Evolutionary conservation across 306 rosid species (phyloP).

Genomic region (Cicer arietinum): DNA sequence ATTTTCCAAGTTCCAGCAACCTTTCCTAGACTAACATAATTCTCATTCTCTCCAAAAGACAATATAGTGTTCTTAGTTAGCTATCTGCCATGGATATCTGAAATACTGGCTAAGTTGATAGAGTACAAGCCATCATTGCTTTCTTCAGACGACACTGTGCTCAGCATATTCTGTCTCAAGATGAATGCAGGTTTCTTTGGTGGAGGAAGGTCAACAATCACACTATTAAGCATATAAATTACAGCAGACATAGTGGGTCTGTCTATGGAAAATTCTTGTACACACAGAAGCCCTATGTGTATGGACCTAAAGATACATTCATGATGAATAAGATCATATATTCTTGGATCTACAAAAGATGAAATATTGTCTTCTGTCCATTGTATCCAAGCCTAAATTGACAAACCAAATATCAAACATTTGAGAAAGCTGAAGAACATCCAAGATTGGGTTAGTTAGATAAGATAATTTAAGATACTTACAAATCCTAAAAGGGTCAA

Average conservation of each 20-base stretch:
- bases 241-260: conserved; percentile 38
- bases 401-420: background rate
- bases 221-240: conserved; percentile 40
- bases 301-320: conserved; percentile 2
- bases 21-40: background rate
- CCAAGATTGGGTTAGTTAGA: too few relatives aligned
- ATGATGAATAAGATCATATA: background rate
- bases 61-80: background rate
- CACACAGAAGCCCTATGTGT: conserved; percentile 41
- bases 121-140: background rate
- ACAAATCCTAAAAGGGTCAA: conserved; percentile 40
- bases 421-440: background rate
- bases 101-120: background rate
- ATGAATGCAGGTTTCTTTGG: conserved; percentile 39
- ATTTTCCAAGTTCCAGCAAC: background rate
- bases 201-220: conserved; percentile 27
- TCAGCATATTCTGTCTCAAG: background rate
- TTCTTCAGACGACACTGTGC: background rate
- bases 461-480: conserved; percentile 11
- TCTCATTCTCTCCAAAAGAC: background rate
- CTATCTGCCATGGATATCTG: conserved; percentile 39
- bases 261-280: conserved; percentile 35
- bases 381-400: conserved; percentile 44
- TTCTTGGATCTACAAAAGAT: conserved; percentile 35
- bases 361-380: conserved; percentile 31